Evolutionary conservation across 2,329 filamentous ascomycete species (phyloP).

Genomic region (Colletotrichum godetiae): DNA sequence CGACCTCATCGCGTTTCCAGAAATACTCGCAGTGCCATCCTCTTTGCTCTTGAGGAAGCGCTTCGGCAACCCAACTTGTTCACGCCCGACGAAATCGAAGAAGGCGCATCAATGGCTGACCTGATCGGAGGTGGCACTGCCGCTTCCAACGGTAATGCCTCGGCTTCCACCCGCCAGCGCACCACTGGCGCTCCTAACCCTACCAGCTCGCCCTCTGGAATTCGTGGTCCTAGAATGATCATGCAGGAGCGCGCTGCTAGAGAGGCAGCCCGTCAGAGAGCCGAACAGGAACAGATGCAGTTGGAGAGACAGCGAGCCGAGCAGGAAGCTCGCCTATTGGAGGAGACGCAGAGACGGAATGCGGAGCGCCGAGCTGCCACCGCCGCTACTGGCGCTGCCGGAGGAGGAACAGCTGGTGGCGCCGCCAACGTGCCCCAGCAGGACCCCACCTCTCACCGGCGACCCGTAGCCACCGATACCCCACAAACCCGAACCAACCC

Average conservation of each 20-base stretch:
- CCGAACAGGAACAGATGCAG: conserved; percentile 72
- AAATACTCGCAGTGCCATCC: conserved; percentile 88
- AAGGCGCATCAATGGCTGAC: conserved; percentile 93
- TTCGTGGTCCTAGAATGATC: conserved; percentile 88
- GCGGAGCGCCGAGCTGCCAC: conserved; percentile 71
- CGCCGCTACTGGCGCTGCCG: conserved; percentile 56
- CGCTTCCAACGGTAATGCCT: conserved; percentile 66
- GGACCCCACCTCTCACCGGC: conserved; percentile 34
- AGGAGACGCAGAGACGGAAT: conserved; percentile 67
- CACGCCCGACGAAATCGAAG: conserved; percentile 85
- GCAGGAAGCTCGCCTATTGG: conserved; percentile 64
- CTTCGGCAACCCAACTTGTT: conserved; percentile 85
- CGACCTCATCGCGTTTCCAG: conserved; percentile 77
- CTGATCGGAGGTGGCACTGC: conserved; percentile 69
- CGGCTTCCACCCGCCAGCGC: conserved; percentile 51
- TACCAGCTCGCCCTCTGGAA: conserved; percentile 70
- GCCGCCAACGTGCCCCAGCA: conserved; percentile 30
- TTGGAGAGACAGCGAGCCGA: conserved; percentile 69
- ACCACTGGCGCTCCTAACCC: conserved; percentile 61
- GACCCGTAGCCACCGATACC: conserved; percentile 31
- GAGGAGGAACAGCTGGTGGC: conserved; percentile 28
- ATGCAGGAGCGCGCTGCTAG: conserved; percentile 88
- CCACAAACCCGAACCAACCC: conserved; percentile 37
- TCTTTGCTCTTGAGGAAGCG: conserved; percentile 92
- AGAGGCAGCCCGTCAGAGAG: conserved; percentile 76